Conservation (phyloP, 352 stramenopile genomes). For the Paralagenidium karlingii region DNA sequence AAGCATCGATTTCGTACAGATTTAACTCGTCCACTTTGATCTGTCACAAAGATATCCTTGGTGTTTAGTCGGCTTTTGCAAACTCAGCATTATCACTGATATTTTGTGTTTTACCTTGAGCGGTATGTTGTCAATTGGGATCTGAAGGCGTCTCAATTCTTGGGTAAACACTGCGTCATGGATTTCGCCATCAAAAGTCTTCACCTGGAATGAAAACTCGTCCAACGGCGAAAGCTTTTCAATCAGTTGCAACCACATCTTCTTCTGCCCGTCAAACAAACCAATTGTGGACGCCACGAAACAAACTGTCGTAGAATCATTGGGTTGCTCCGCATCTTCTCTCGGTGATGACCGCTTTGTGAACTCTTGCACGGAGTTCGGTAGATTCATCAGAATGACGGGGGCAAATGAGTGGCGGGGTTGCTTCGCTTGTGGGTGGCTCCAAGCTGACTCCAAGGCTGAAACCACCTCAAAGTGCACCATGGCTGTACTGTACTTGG, state of each 20-base stretch:
- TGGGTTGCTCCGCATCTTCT: background rate
- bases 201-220: conserved; percentile 12
- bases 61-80: too few relatives aligned
- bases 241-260: conserved; percentile 50
- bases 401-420: too few relatives aligned
- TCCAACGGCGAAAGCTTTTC: background rate
- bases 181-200: conserved; percentile 18
- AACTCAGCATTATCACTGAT: background rate
- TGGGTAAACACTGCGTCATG: conserved; percentile 7
- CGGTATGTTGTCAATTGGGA: conserved; percentile 12
- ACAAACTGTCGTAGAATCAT: conserved; percentile 10
- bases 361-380: too few relatives aligned
- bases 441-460: conserved; percentile 8
- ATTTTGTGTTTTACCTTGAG: conserved; percentile 7
- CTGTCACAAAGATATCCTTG: background rate
- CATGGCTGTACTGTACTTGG: conserved; percentile 1
- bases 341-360: too few relatives aligned
- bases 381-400: conserved; percentile 15
- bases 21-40: background rate
- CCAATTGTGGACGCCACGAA: conserved; percentile 15
- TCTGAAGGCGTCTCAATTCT: conserved; percentile 13
- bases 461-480: conserved; percentile 38
- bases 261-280: conserved; percentile 37
- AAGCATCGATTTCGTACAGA: background rate
- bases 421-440: conserved; percentile 1